A percentile compares a stretch with the other conserved stretches of the same genome.
These are phyloP conservation scores for Xeromyces bisporus DNA, from an alignment of 495 filamentous ascomycete genomes.

Conservation along the genomic window DNA sequence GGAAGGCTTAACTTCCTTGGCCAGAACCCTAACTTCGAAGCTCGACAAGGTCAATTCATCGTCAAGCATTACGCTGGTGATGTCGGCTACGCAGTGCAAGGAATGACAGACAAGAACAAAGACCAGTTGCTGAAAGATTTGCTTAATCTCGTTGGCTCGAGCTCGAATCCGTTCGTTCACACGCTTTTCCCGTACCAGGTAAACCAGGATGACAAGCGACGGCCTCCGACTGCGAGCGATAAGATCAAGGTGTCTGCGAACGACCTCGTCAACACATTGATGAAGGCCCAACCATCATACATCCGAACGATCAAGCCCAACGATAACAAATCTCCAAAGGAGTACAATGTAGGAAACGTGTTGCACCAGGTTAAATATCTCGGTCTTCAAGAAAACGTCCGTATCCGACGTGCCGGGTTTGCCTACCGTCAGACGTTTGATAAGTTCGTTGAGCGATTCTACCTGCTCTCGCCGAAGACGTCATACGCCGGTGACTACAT, in stretches of 20 bases:
- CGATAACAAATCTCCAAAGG: conserved; percentile 86
- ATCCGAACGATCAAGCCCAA: conserved; percentile 99
- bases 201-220: conserved; percentile 86
- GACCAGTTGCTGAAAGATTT: conserved; percentile 92
- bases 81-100: conserved; percentile 84
- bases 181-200: conserved; percentile 82
- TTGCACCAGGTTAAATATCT: conserved; percentile 99
- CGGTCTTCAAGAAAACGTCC: conserved; percentile 95
- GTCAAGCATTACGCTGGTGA: conserved; percentile 99
- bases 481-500: conserved; percentile 96
- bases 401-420: conserved; percentile 91
- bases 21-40: conserved; percentile 77
- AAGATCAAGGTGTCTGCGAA: conserved; percentile 96
- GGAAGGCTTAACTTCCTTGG: conserved; percentile 77
- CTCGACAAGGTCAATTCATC: conserved; percentile 88
- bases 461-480: conserved; percentile 82
- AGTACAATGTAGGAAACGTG: conserved; percentile 84
- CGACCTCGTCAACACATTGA: conserved; percentile 82
- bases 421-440: conserved; percentile 96
- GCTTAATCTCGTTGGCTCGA: conserved; percentile 69
- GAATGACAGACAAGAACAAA: conserved; percentile 99
- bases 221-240: conserved; percentile 88
- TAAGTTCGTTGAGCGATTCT: conserved; percentile 96
- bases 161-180: conserved; percentile 71
- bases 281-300: conserved; percentile 93